These are phyloP conservation scores for Chaetomium olivaceum DNA, from an alignment of 2,329 filamentous ascomycete species.

Conservation along the genomic window DNA sequence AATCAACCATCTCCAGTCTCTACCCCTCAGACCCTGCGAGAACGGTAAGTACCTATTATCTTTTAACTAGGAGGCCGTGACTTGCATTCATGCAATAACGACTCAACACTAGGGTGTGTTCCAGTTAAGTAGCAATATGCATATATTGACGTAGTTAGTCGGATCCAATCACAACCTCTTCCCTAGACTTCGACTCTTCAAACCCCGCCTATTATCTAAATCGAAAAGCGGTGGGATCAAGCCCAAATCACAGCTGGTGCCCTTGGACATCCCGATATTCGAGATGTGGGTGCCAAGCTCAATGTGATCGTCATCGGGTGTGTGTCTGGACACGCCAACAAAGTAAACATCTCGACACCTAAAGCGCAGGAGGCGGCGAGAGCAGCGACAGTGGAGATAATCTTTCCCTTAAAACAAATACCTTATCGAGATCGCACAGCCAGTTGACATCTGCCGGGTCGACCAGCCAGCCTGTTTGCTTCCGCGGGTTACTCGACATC, in stretches of 20 bases:
- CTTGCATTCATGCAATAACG: neutral
- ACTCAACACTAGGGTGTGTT: neutral
- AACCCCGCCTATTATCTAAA: no score
- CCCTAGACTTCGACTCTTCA: no score
- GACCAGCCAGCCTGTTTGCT: neutral
- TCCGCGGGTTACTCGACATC: neutral
- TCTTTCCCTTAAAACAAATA: neutral
- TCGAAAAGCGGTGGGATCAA: no score
- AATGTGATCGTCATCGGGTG: no score
- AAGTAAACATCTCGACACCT: no score
- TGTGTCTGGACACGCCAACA: no score
- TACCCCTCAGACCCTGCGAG: neutral
- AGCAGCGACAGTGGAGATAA: slow-evolving; percentile 1
- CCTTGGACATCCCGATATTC: no score
- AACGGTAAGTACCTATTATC: neutral
- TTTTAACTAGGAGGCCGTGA: neutral
- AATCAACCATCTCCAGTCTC: neutral
- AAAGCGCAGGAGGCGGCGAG: neutral
- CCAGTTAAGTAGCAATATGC: no score
- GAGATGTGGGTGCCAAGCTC: no score
- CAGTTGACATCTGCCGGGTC: neutral
- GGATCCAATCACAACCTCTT: neutral
- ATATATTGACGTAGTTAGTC: neutral
- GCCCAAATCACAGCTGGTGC: no score
- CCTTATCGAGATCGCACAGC: neutral